phyloP scores from a whole-genome alignment of 805 yeast species.

The Lachancea dasiensis region DNA sequence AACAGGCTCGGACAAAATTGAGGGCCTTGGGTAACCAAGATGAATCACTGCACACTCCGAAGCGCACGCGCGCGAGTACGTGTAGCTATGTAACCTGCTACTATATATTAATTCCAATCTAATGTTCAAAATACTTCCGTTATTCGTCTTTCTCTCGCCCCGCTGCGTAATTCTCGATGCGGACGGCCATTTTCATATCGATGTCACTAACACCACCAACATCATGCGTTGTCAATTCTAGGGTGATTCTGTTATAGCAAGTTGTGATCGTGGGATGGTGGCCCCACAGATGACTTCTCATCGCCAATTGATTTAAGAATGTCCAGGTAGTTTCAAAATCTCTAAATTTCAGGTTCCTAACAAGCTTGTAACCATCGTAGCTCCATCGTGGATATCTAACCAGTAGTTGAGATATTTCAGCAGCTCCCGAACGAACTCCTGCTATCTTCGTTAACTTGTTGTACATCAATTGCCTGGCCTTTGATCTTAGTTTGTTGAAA shows the following conservation, averaged over 20 bases:
- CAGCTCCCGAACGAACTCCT: slow-evolving; percentile 25
- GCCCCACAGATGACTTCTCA: slow-evolving; percentile 49
- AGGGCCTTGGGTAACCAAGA: not conserved
- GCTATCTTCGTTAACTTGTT: slow-evolving; percentile 33
- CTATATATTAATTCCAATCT: not conserved
- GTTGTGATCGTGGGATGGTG: slow-evolving; percentile 71
- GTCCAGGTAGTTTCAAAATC: slow-evolving; percentile 62
- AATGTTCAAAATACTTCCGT: too few relatives aligned
- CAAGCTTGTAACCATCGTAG: slow-evolving; percentile 19
- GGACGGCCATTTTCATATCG: slow-evolving; percentile 54
- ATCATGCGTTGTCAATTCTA: slow-evolving; percentile 64
- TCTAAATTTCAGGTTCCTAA: slow-evolving; percentile 38
- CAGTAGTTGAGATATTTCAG: slow-evolving; percentile 22
- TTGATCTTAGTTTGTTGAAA: too few relatives aligned
- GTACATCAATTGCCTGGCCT: slow-evolving; percentile 27
- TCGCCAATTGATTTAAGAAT: slow-evolving; percentile 52
- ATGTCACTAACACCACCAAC: slow-evolving; percentile 44
- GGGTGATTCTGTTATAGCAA: slow-evolving; percentile 50
- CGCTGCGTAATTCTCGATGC: slow-evolving; percentile 35
- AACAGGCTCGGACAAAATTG: slow-evolving; percentile 37
- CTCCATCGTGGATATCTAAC: slow-evolving; percentile 26
- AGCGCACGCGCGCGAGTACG: not conserved
- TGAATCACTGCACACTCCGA: not conserved
- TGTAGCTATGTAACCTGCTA: not conserved
- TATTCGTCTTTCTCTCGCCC: slow-evolving; percentile 4